Percentiles rank a stretch among this genome's conserved stretches.
Conservation (phyloP, 2,329 filamentous ascomycete genomes). For the Aureobasidium namibiae region DNA sequence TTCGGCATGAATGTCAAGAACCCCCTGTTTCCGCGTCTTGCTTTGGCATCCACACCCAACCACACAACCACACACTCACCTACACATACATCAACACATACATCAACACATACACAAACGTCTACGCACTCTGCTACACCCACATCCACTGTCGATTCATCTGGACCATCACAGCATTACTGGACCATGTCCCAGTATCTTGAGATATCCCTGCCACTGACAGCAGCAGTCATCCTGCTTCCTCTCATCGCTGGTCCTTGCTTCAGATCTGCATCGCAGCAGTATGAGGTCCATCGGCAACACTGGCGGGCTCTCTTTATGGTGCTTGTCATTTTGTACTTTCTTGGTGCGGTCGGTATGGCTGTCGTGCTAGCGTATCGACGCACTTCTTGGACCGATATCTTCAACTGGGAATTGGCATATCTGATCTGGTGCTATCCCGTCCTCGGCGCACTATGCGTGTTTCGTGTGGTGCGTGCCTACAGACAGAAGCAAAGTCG, state of each 20-base stretch:
- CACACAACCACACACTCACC: too few relatives aligned
- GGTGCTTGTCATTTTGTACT: not conserved
- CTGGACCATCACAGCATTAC: not conserved
- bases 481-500: not conserved
- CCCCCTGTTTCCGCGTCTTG: not conserved
- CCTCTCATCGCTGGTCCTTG: not conserved
- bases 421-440: not conserved
- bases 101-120: too few relatives aligned
- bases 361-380: too few relatives aligned
- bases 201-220: not conserved
- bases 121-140: too few relatives aligned
- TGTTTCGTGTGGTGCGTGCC: not conserved
- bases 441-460: not conserved
- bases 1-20: constrained; percentile 1
- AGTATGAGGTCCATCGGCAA: not conserved
- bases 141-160: not conserved
- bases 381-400: too few relatives aligned
- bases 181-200: not conserved
- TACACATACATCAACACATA: too few relatives aligned
- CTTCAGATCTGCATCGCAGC: not conserved
- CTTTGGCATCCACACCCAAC: not conserved
- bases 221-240: not conserved
- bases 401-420: too few relatives aligned
- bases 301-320: not conserved
- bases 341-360: too few relatives aligned